These are phyloP conservation scores for Neurospora sp. DNA, from an alignment of 495 filamentous ascomycete genomes.

Conservation along the genomic window DNA sequence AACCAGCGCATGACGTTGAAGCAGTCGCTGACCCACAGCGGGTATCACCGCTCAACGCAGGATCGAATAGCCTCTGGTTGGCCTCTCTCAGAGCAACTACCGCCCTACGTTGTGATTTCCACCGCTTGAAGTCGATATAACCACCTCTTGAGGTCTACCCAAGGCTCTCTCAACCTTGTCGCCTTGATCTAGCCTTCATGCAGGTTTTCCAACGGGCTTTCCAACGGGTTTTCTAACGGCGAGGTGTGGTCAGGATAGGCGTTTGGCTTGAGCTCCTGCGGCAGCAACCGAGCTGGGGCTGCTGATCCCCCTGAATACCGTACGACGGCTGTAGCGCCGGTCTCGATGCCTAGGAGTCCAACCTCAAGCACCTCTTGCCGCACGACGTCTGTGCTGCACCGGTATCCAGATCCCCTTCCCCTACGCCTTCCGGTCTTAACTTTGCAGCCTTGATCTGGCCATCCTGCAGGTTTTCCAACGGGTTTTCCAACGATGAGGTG, in stretches of 20 bases:
- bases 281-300: background rate
- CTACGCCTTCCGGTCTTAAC: no score
- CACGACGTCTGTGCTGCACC: background rate
- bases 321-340: background rate
- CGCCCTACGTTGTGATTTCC: background rate
- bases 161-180: background rate
- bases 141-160: accelerated
- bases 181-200: background rate
- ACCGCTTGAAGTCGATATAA: background rate
- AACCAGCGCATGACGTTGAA: background rate
- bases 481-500: background rate
- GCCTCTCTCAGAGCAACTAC: background rate
- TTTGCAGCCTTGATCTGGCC: background rate
- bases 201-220: background rate
- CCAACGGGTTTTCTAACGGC: background rate
- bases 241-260: background rate
- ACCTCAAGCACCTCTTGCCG: background rate
- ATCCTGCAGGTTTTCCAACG: background rate
- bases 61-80: background rate
- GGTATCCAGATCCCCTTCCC: no score
- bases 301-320: background rate
- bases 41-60: background rate
- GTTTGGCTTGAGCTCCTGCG: background rate
- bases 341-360: background rate
- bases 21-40: background rate